These are phyloP conservation scores for Cornus suecica DNA, from an alignment of 148 eudicot species.

Conservation along the genomic window DNA sequence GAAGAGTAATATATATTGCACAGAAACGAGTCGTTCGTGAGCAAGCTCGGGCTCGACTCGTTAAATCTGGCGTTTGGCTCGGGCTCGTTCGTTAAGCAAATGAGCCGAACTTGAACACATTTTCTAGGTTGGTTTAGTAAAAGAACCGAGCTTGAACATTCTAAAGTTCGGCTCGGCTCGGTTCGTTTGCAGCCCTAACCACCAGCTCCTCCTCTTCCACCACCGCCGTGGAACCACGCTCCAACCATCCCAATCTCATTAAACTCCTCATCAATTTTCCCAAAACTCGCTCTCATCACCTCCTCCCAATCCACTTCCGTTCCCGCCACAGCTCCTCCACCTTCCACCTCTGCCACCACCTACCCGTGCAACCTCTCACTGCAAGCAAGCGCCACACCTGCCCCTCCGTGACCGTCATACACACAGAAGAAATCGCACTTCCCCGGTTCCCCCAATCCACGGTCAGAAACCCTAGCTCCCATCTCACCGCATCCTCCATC, in stretches of 20 bases:
- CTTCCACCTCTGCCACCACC: slow-evolving; percentile 28
- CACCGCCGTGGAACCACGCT: slow-evolving; percentile 64
- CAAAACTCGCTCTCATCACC: slow-evolving; percentile 47
- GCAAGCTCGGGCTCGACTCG: no score
- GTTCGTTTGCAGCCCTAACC: no score
- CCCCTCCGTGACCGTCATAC: slow-evolving; percentile 73
- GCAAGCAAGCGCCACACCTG: slow-evolving; percentile 50
- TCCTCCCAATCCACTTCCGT: slow-evolving; percentile 46
- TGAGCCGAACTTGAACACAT: no score
- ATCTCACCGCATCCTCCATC: slow-evolving; percentile 63
- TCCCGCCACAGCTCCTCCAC: neutral
- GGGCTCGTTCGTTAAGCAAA: no score
- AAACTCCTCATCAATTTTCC: slow-evolving; percentile 55
- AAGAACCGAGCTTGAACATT: no score
- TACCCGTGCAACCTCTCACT: slow-evolving; percentile 45
- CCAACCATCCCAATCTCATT: slow-evolving; percentile 16
- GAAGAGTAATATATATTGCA: no score
- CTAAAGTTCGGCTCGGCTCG: no score
- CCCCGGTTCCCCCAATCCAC: neutral
- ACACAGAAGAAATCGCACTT: slow-evolving; percentile 57
- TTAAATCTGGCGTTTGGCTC: no score
- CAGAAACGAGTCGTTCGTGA: no score
- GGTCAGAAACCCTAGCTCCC: slow-evolving; percentile 25
- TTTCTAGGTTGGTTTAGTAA: no score
- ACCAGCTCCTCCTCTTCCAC: slow-evolving; percentile 55